Percentiles rank a stretch among this genome's conserved stretches.
These are phyloP conservation scores for Castanospermum australe DNA, from an alignment of 306 rosid genomes.

Conservation along the genomic window DNA sequence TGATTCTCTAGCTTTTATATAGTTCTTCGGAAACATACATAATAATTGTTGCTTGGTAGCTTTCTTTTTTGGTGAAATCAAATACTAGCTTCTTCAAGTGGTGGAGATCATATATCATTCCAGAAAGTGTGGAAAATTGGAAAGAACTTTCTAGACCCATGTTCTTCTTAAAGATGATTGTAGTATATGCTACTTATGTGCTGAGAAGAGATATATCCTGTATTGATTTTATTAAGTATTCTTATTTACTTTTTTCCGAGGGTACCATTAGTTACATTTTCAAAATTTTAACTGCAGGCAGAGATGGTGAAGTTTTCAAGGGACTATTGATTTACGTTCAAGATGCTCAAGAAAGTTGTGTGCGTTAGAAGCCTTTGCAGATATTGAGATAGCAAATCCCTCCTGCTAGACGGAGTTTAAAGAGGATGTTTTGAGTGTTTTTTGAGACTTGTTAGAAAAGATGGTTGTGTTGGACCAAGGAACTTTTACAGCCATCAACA, in stretches of 20 bases:
- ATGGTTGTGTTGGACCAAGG: conserved; percentile 13
- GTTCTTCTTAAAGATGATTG: neutral
- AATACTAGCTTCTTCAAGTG: neutral
- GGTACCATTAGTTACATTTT: conserved; percentile 18
- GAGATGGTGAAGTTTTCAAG: conserved; percentile 67
- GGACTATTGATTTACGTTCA: conserved; percentile 48
- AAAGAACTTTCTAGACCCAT: neutral
- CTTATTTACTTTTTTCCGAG: neutral
- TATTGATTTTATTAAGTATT: neutral
- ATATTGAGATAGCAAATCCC: conserved; percentile 1
- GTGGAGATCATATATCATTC: neutral
- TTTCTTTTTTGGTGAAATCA: neutral
- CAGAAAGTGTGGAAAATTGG: neutral
- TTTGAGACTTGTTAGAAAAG: conserved; percentile 13
- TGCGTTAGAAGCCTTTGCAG: neutral
- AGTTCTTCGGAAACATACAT: neutral
- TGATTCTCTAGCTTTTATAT: neutral
- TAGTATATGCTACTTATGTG: neutral
- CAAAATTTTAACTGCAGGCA: conserved; percentile 46
- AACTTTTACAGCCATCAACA: neutral
- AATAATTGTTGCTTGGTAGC: neutral
- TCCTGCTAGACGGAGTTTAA: neutral
- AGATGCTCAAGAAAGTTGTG: conserved; percentile 4
- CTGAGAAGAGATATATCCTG: neutral
- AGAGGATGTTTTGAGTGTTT: neutral